Conservation (phyloP, 257 asterid species). For the Solanum sparsipilum region DNA sequence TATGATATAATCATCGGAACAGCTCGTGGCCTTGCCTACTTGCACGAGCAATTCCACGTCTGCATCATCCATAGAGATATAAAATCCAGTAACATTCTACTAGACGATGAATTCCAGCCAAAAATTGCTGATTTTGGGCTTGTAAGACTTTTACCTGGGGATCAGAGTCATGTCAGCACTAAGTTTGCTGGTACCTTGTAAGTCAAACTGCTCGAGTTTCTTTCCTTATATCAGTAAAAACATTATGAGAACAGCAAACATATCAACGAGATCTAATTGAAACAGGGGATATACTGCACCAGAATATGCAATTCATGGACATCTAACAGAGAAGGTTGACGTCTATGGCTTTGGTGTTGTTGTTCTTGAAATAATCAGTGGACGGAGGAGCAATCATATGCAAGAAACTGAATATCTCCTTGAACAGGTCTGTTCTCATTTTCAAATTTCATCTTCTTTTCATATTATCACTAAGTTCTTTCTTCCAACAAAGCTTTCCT, state of each 20-base stretch:
- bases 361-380: constrained; percentile 58
- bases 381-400: constrained; percentile 46
- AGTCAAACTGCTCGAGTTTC: constrained; percentile 5
- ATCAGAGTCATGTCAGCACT: constrained; percentile 70
- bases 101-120: constrained; percentile 53
- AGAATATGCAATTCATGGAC: constrained; percentile 73
- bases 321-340: constrained; percentile 76
- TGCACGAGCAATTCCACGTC: constrained; percentile 69
- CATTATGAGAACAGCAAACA: background rate
- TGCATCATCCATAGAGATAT: constrained; percentile 72
- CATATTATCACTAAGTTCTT: background rate
- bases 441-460: background rate
- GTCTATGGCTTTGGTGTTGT: constrained; percentile 69
- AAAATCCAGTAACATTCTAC: constrained; percentile 56
- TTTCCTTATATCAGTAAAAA: background rate
- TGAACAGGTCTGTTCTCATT: constrained; percentile 34
- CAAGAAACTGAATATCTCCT: constrained; percentile 55
- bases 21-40: constrained; percentile 67
- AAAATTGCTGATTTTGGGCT: constrained; percentile 78
- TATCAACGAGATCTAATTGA: background rate
- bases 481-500: background rate
- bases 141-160: constrained; percentile 68
- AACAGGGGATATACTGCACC: constrained; percentile 84
- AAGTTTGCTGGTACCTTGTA: constrained; percentile 87
- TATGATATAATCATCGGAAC: constrained; percentile 54